Evolutionary conservation across 495 filamentous ascomycete genomes (phyloP).

Genomic region (Aspergillus sclerotioniger): DNA sequence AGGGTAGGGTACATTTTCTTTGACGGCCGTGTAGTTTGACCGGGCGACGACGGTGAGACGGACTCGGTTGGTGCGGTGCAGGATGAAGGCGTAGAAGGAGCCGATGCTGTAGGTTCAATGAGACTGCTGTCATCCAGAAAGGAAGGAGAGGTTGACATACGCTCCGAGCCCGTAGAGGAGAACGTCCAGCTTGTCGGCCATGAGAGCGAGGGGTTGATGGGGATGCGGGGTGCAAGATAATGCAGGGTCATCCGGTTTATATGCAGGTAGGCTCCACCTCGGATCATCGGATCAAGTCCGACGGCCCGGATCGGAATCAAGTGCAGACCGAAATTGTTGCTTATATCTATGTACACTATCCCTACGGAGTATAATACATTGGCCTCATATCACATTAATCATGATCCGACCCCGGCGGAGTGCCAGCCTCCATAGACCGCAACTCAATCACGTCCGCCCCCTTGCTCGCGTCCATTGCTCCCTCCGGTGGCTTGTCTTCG

Average conservation of each 20-base stretch:
- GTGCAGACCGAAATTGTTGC: too few species aligned
- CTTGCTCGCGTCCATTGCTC: conserved; percentile 6
- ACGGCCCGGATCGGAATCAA: too few species aligned
- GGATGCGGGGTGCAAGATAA: neutral
- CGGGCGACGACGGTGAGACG: conserved; percentile 51
- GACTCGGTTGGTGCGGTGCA: conserved; percentile 39
- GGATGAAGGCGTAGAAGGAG: conserved; percentile 49
- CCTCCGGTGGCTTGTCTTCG: conserved; percentile 3
- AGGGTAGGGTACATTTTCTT: conserved; percentile 38
- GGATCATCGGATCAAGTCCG: too few species aligned
- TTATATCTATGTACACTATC: neutral
- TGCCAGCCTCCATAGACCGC: conserved; percentile 2
- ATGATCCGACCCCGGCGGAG: neutral
- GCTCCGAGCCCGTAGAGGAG: conserved; percentile 13
- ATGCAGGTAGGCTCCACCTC: too few species aligned
- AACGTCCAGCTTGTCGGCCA: conserved; percentile 5
- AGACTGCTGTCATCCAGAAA: neutral
- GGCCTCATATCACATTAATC: conserved; percentile 9
- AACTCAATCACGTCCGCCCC: conserved; percentile 17
- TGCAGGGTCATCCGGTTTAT: too few species aligned
- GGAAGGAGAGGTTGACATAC: neutral
- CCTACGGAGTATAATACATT: conserved; percentile 6
- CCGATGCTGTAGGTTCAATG: conserved; percentile 30
- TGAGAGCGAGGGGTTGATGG: neutral
- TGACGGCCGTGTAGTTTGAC: conserved; percentile 51